These are phyloP conservation scores for Phellinidium pouzarii DNA, from an alignment of 1,284 basidiomycete species.

Conservation along the genomic window DNA sequence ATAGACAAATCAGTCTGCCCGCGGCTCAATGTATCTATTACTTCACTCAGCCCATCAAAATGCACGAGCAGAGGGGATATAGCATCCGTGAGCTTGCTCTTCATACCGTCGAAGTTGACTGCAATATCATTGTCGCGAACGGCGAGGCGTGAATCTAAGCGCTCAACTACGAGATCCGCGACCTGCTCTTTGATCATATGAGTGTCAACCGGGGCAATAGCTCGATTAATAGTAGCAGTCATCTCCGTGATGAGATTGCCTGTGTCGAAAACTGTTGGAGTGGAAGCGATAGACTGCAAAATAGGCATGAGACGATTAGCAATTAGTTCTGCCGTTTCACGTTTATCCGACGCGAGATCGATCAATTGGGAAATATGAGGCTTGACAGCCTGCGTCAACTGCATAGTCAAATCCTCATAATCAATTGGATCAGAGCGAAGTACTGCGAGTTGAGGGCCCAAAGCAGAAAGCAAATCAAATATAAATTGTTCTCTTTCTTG, in stretches of 20 bases:
- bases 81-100: constrained; percentile 46
- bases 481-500: constrained; percentile 48
- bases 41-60: constrained; percentile 36
- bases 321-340: constrained; percentile 75
- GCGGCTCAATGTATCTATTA: not conserved
- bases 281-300: constrained; percentile 40
- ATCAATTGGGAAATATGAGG: constrained; percentile 82
- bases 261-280: constrained; percentile 41
- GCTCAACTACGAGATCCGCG: constrained; percentile 76
- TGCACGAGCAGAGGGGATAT: constrained; percentile 42
- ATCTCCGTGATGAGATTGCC: constrained; percentile 51
- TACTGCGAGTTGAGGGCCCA: constrained; percentile 55
- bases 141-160: constrained; percentile 70
- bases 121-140: constrained; percentile 54
- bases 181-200: constrained; percentile 82
- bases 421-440: constrained; percentile 61
- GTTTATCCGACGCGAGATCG: constrained; percentile 77
- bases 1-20: constrained; percentile 5
- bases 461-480: constrained; percentile 48
- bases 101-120: constrained; percentile 55
- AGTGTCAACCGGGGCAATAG: constrained; percentile 68
- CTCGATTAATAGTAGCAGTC: constrained; percentile 57
- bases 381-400: constrained; percentile 76
- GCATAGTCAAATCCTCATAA: constrained; percentile 65
- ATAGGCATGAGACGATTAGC: constrained; percentile 66